phyloP scores from a whole-genome alignment of 2,329 filamentous ascomycete genomes.

The Fusarium sp. region DNA sequence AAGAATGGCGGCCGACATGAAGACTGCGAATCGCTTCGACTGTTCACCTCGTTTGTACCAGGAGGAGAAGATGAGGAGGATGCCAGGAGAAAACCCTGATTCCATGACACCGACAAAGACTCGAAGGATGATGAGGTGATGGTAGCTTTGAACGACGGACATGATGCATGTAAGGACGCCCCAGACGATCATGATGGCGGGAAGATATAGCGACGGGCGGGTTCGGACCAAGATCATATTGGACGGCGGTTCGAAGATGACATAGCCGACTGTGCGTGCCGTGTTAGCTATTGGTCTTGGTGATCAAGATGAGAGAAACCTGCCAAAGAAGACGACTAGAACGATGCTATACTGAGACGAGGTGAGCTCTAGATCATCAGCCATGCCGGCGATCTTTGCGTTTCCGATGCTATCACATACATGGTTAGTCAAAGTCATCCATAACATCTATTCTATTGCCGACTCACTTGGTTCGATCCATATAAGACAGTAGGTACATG shows the following conservation, averaged over 20 bases:
- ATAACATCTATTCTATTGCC: too few species aligned
- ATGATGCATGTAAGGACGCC: conserved; percentile 43
- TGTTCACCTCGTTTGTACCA: conserved; percentile 66
- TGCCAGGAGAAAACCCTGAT: conserved; percentile 68
- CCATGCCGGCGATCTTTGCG: conserved; percentile 62
- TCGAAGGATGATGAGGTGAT: conserved; percentile 46
- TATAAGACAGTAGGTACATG: conserved; percentile 69
- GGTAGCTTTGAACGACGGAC: conserved; percentile 42
- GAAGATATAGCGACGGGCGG: conserved; percentile 72
- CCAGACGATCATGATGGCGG: conserved; percentile 70
- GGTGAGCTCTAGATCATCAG: conserved; percentile 59
- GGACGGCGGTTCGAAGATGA: conserved; percentile 71
- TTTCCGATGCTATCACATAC: conserved; percentile 52
- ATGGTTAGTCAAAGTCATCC: neutral
- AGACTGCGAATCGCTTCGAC: conserved; percentile 62
- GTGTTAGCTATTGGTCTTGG: neutral
- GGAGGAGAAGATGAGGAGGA: conserved; percentile 70
- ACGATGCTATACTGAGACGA: conserved; percentile 69
- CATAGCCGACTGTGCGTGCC: conserved; percentile 63
- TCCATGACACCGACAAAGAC: conserved; percentile 67
- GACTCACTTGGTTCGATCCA: conserved; percentile 72
- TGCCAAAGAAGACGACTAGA: conserved; percentile 70
- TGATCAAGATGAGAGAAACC: neutral
- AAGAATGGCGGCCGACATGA: conserved; percentile 77
- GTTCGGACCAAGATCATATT: conserved; percentile 73